Base-by-base conservation (phyloP, 2,329 filamentous ascomycete genomes). In the Alternaria metachromatica region DNA sequence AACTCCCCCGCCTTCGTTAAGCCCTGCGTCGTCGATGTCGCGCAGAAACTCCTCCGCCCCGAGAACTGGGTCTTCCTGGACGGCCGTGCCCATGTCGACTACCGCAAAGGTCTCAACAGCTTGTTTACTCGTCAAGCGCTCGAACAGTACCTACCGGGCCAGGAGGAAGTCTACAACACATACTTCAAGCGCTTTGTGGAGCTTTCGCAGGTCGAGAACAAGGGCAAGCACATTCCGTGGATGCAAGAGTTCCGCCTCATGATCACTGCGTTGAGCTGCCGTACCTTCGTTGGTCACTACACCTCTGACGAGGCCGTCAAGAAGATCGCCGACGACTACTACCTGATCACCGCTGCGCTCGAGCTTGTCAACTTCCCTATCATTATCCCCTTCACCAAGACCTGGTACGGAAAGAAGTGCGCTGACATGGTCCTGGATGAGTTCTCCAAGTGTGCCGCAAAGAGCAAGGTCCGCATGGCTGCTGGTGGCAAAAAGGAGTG, bases 51-150 rank as follows among this genome's bases (percentile, higher is more conserved):
- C 55, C 89, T 99, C 56, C 92, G 96, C 63, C 87, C 90, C 65
- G 91, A 92, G 75, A 97, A 97, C 84, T 99, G 94, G 93, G 96
- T 98, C 18, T 98, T 98, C 83, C 85, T 99, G 70, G 95, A 98
- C 78, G 96, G 96, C 76, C 96, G 94, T 83, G 89, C 90, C 43
- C 96, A 99, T 76, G 93, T 97, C 71, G 96, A 98, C 76, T 99
- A 96, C 84, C 94, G 96, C 80, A 98, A 97, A 85, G 96, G 96
- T 57, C 86, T 99, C 71, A 98, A 97, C 80, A 91, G 90, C 62
- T 88, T 98, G 26, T 99, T 99, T 85, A 98, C 95, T 48, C 92
- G 94, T 78, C 89, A 92, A 79, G 93, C 95, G 20, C 88, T 99
- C 75, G 90, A 93, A 72, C 86, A 85, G 73, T 99, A 98, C 81